Base-by-base conservation (phyloP, 1,284 basidiomycete species). In the Naganishia sp. region DNA sequence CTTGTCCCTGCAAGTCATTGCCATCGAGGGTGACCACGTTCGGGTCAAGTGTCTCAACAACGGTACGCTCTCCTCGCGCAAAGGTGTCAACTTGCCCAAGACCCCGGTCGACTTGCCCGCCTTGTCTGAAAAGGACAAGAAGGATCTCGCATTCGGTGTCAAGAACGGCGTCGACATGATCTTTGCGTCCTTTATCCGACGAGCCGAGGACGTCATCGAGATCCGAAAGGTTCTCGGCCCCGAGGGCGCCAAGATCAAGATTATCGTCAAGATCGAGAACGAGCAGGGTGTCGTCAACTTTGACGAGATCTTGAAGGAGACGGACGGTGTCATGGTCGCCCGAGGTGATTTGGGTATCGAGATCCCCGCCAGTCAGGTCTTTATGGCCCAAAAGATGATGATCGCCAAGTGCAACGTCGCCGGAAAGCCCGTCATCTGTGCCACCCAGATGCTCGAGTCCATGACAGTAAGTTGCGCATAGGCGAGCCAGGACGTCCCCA, bases 381-480 rank as follows among this genome's bases (percentile, higher is more conserved):
- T 98, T 85, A 84, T 96, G 76, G 94, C 94, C 25, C 94, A 98
- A 80, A 98, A 98, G 84, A 97, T 97, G 94, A 98, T 98, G 93
- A 98, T 97, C 74, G 87, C 94, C 70, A 97, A 97, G 83, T 96
- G 93, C 83, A 96, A 95, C 84, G 89, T 94, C 74, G 88, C 86
- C 64, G 94, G 94, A 75, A 97, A 99, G 84, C 94, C 96, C 61
- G 91, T 92, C 76, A 99, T 99, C 77, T 96, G 96, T 74, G 96
- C 96, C 23, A 99, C 96, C 21, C 96, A 99, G 82, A 99, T 99
- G 96, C 88, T 99, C 74, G 96, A 99, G 88, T 94, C 92, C 13
- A 96, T 95, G 93, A 95, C 94, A 68, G 90, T 92, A 75, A 80
- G 84, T 79, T 53, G 31, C 13, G 28, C 28, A 28, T 28, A 28